phyloP scores from a whole-genome alignment of 202 grass and related monocot species.

The Zoysia matrella region DNA sequence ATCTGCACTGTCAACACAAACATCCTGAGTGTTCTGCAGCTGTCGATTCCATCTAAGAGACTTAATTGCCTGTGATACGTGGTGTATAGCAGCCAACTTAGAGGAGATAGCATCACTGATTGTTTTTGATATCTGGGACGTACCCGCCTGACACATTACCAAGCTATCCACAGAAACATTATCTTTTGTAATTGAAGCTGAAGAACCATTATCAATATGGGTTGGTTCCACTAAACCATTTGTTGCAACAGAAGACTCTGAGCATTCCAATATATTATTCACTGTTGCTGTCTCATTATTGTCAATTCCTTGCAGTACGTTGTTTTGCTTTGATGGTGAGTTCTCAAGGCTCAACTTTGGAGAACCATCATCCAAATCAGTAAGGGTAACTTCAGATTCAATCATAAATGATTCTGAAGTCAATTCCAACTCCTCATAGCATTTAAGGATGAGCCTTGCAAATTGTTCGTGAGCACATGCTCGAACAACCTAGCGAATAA shows the following conservation, averaged over 20 bases:
- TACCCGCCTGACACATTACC: constrained; percentile 63
- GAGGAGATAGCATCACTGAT: constrained; percentile 88
- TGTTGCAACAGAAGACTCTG: constrained; percentile 31
- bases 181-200: constrained; percentile 48
- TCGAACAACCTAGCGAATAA: constrained; percentile 69
- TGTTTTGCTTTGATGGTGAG: constrained; percentile 57
- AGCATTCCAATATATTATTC: constrained; percentile 44
- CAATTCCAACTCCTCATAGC: constrained; percentile 93
- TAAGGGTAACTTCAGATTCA: constrained; percentile 91
- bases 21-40: constrained; percentile 68
- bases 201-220: constrained; percentile 41
- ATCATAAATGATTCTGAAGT: constrained; percentile 79
- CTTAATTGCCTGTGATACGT: constrained; percentile 96
- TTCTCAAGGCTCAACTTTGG: constrained; percentile 72
- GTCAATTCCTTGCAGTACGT: constrained; percentile 37
- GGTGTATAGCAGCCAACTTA: constrained; percentile 97
- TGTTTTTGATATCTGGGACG: constrained; percentile 56
- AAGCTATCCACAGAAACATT: constrained; percentile 55
- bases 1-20: constrained; percentile 48
- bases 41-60: constrained; percentile 96
- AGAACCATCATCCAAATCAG: constrained; percentile 85
- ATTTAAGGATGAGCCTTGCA: constrained; percentile 93
- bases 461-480: constrained; percentile 98
- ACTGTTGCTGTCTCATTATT: constrained; percentile 32
- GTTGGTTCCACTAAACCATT: constrained; percentile 29